These are phyloP conservation scores for Eremothecium gossypii DNA, from an alignment of 1,139 yeast genomes.

Conservation along the genomic window DNA sequence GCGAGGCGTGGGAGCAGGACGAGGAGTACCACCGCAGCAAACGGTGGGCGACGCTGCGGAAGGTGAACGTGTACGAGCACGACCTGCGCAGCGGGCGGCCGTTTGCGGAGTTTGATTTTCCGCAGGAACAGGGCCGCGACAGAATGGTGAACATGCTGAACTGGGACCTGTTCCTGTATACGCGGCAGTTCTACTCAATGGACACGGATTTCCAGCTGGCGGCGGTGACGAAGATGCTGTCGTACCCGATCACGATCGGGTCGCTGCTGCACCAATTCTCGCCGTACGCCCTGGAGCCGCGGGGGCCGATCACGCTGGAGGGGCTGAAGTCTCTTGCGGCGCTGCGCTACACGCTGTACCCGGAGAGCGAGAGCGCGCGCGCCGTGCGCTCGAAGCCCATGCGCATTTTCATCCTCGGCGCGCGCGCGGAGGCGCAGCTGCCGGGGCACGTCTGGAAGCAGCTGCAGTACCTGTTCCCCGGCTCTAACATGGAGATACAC, in stretches of 20 bases:
- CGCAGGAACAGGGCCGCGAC: slow-evolving; percentile 70
- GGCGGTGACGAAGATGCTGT: slow-evolving; percentile 86
- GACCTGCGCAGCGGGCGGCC: slow-evolving; percentile 89
- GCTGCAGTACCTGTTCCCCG: slow-evolving; percentile 76
- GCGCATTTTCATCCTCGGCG: slow-evolving; percentile 81
- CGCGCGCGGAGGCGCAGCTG: slow-evolving; percentile 86
- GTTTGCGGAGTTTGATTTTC: slow-evolving; percentile 92
- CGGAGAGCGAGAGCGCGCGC: slow-evolving; percentile 40
- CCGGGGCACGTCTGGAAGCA: slow-evolving; percentile 98
- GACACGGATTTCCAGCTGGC: slow-evolving; percentile 94
- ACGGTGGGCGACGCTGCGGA: slow-evolving; percentile 63
- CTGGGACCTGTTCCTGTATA: slow-evolving; percentile 92
- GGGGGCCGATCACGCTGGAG: slow-evolving; percentile 83
- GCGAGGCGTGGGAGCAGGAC: slow-evolving; percentile 84
- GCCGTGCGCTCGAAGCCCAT: slow-evolving; percentile 77
- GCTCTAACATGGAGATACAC: slow-evolving; percentile 72
- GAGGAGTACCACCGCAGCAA: slow-evolving; percentile 57
- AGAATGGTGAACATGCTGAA: slow-evolving; percentile 66
- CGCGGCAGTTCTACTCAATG: slow-evolving; percentile 90
- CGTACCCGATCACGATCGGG: slow-evolving; percentile 87
- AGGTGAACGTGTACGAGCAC: slow-evolving; percentile 88
- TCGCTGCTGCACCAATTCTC: slow-evolving; percentile 75
- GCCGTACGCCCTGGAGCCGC: slow-evolving; percentile 72
- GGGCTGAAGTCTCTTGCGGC: slow-evolving; percentile 92
- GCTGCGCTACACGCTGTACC: slow-evolving; percentile 78